Evolutionary conservation across 148 eudicot genomes (phyloP).

Genomic region (Rhododendron vialii): DNA sequence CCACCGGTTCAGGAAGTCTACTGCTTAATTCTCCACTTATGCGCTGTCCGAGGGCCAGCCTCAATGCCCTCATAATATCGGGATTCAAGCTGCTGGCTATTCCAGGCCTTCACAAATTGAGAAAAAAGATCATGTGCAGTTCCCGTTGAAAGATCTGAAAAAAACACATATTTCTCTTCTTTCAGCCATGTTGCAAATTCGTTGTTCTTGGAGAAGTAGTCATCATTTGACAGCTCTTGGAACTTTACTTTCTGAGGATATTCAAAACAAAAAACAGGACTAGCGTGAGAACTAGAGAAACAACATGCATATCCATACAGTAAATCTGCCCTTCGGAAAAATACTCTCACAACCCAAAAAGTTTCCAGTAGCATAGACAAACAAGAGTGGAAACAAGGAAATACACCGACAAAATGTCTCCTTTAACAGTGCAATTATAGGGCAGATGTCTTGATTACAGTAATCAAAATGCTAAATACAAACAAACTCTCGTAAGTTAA

Average conservation of each 20-base stretch:
- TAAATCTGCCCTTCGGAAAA: background rate
- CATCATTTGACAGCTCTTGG: constrained; percentile 58
- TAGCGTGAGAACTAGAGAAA: background rate
- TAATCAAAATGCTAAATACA: background rate
- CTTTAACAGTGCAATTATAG: background rate
- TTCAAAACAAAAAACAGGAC: background rate
- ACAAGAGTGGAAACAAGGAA: background rate
- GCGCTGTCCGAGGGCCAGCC: constrained; percentile 72
- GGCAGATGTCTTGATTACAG: background rate
- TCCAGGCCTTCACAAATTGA: constrained; percentile 68
- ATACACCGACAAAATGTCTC: background rate
- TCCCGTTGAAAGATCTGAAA: constrained; percentile 84
- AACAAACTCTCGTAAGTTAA: background rate
- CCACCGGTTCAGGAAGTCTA: background rate
- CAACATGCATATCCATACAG: background rate
- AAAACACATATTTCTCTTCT: constrained; percentile 64
- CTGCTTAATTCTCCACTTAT: constrained; percentile 69
- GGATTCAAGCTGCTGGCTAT: constrained; percentile 48
- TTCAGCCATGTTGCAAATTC: constrained; percentile 94
- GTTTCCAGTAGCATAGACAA: background rate
- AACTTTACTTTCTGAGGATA: constrained; percentile 36
- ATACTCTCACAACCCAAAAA: background rate
- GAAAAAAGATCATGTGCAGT: constrained; percentile 62
- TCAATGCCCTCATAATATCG: constrained; percentile 79
- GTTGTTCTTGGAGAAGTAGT: constrained; percentile 88